phyloP scores from a whole-genome alignment of 2,329 filamentous ascomycete species.

The Fusarium begoniae region DNA sequence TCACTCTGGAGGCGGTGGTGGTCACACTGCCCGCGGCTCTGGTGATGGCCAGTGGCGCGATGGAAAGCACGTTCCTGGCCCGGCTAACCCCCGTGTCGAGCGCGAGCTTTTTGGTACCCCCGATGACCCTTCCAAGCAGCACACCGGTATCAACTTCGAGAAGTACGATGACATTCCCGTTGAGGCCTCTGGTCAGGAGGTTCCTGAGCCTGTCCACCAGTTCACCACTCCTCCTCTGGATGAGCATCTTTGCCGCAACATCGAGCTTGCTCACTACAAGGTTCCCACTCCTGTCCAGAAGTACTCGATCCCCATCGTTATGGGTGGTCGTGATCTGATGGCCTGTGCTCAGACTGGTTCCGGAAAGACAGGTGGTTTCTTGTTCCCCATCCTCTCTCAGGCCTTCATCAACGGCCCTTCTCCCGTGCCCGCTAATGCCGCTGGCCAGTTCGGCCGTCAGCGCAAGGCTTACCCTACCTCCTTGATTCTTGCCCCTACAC shows the following conservation, averaged over 20 bases:
- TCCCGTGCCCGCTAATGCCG: slow-evolving; percentile 67
- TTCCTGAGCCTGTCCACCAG: slow-evolving; percentile 87
- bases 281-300: slow-evolving; percentile 98
- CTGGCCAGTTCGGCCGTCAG: slow-evolving; percentile 85
- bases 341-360: slow-evolving; percentile 99
- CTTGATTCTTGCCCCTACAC: slow-evolving; percentile 93
- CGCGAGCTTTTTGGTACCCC: slow-evolving; percentile 92
- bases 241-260: slow-evolving; percentile 92
- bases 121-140: slow-evolving; percentile 94
- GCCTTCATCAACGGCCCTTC: slow-evolving; percentile 91
- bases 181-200: slow-evolving; percentile 92
- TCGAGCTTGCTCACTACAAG: slow-evolving; percentile 93
- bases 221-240: slow-evolving; percentile 97
- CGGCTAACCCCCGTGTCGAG: slow-evolving; percentile 87
- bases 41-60: slow-evolving; percentile 97
- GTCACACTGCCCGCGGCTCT: slow-evolving; percentile 75
- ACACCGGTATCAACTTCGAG: slow-evolving; percentile 99
- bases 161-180: slow-evolving; percentile 99
- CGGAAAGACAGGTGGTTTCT: slow-evolving; percentile 99
- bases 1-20: slow-evolving; percentile 76
- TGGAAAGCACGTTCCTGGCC: slow-evolving; percentile 93
- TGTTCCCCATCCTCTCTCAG: slow-evolving; percentile 99
- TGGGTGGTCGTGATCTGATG: slow-evolving; percentile 98
- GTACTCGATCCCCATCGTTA: slow-evolving; percentile 99
- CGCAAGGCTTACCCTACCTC: slow-evolving; percentile 98